These are phyloP conservation scores for Sporodiniella umbellata DNA, from an alignment of 371 early-diverging fungal genomes.

Conservation along the genomic window DNA sequence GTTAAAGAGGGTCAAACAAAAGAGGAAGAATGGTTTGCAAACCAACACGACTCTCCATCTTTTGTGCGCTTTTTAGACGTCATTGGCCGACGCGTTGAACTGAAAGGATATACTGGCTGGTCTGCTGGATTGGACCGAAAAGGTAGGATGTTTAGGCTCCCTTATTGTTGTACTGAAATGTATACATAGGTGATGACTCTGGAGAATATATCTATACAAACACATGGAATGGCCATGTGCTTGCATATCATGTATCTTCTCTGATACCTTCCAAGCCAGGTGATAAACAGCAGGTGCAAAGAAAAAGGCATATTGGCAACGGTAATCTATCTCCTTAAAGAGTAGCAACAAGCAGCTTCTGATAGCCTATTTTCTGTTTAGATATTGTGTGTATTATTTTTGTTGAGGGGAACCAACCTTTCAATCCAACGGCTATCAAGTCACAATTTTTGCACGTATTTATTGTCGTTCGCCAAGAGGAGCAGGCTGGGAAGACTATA, in stretches of 20 bases:
- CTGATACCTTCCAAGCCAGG: conserved; percentile 70
- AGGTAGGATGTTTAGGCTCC: conserved; percentile 39
- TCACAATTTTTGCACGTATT: conserved; percentile 79
- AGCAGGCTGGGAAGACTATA: conserved; percentile 21
- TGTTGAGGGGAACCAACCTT: conserved; percentile 62
- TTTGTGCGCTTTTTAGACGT: conserved; percentile 70
- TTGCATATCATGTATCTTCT: conserved; percentile 86
- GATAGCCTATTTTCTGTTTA: conserved; percentile 10
- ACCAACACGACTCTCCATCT: conserved; percentile 54
- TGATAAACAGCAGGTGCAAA: conserved; percentile 80
- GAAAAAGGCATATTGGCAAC: conserved; percentile 88
- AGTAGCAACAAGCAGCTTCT: not conserved
- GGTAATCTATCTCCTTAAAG: no score
- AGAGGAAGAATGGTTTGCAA: conserved; percentile 82
- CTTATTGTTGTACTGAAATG: not conserved
- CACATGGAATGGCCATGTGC: conserved; percentile 72
- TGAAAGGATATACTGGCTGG: conserved; percentile 78
- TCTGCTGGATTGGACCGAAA: conserved; percentile 82
- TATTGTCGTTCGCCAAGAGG: conserved; percentile 61
- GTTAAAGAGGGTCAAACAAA: conserved; percentile 65
- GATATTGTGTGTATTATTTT: conserved; percentile 77
- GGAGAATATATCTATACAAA: conserved; percentile 75
- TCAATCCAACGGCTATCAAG: conserved; percentile 69
- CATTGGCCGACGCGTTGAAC: conserved; percentile 66
- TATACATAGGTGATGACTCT: conserved; percentile 62